Base-by-base conservation (phyloP, 805 yeast genomes). In the Kazachstania kunashirensis region DNA sequence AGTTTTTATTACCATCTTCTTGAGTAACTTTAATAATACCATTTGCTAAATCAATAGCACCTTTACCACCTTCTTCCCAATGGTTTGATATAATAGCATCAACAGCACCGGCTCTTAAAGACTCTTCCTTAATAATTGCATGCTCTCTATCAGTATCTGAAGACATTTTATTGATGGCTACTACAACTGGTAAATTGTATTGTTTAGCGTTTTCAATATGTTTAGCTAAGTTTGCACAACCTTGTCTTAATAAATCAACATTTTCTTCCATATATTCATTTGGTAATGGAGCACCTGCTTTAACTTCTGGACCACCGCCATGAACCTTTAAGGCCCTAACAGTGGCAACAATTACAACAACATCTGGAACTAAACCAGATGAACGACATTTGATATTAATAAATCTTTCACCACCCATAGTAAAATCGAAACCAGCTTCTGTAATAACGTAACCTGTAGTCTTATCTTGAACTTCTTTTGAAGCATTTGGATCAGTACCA, bases 391-490 rank as follows among this genome's bases (percentile, higher is more conserved):
- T 82, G 64, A 82, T 82, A 62, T 82, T 80, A 59, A 79, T 68
- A 61, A 82, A 82, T 63, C 94, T 68, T 66, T 82, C 94, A 59
- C 94, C 94, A 56, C 94, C 94, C 94, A 82, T 82, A 35, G 92
- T 82, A 68, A 82, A 82, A 61, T 82, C 94, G 63, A 82, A 82
- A 44, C 94, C 94, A 14, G 94, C 94, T 61, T 82, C 94, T 33
- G 94, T 82, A 37, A 82, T 80, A 43, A 82, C 94, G 49, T 73
- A 82, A 43, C 94, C 92, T 47, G 71, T 71, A 51, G 71, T 71
- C 38, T 68, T 67, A 34, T 63, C 50, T 52, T 67, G 64, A 45
- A 62, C 66, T 33, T 64, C 65, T 14, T 61, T 61, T 17, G 65
- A 43, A 45, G 66, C 59, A 37, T 61, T 65, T n/a, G 72, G 58